Evolutionary conservation across 1,139 yeast species (phyloP), one percentile per base, ranked within the genome.

Genomic region (Nakaseomyces delphensis): DNA sequence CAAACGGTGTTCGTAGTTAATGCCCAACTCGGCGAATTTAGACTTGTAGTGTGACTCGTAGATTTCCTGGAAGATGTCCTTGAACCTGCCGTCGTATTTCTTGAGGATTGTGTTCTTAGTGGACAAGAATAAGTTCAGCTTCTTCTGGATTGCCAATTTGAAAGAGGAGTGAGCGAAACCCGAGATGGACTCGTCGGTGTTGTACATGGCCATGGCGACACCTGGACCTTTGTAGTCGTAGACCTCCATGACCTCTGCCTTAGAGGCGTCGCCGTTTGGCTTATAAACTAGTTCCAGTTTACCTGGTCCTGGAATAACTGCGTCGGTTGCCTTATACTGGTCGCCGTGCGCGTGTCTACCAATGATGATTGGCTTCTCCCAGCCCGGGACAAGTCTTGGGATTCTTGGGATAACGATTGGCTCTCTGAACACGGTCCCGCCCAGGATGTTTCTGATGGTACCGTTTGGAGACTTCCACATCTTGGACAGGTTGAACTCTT

Each of bases 401-500:
- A 83, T 76, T 55, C 82, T 72, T 48, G 81, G 81, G 53, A 83
- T 82, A 45, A 83, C 81, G 57, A 83, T 83, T 43, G 87, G 84
- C 64, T 83, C 93, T 66, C 93, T 74, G 67, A 83, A 83, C 40
- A 83, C 93, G 36, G 93, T 83, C 52, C 93, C 93, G 36, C 85
- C 85, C 45, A 83, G 66, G 47, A 83, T 80, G 64, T 83, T 83
- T 70, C 93, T 74, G 57, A 83, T 80, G 29, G 93, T 83, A 51
- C 93, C 93, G 61, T 83, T 83, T 53, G 93, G 93, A 14, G 89
- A 81, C 47, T 78, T 72, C 91, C 91, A 83, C 93, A 83, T 83
- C 62, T 83, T 77, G 63, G 80, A 79, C 63, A 83, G 69, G 41
- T 72, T 69, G 59, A 81, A 83, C 60, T 83, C 93, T 57, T 78